Evolutionary conservation across 164 flowering plant genomes (phyloP), one percentile per base, ranked within the genome.

Genomic region (Chimonanthus praecox): DNA sequence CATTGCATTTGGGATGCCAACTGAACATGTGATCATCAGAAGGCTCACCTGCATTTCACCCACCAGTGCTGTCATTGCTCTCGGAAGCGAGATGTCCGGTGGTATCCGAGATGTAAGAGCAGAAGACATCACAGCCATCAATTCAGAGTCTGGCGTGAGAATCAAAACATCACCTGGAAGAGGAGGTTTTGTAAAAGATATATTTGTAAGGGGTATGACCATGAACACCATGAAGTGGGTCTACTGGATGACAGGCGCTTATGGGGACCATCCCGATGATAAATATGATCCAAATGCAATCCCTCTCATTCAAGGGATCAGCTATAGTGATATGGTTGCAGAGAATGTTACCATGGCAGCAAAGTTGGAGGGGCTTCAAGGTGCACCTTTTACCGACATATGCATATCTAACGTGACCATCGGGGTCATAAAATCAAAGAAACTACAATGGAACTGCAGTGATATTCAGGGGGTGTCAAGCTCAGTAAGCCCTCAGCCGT

Each of bases 11-110:
- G 91, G 87, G 4, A 84, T 85, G 90, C 91, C 95, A 16, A 89
- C 88, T 2, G 69, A 82, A 44, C 87, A 89, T 5, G 46, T 90
- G 2, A 33, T 81, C 9, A 82, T 90, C 75, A 71, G 88, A 62
- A 76, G 91, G 61, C 86, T 89, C 61, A 88, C 90, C 4, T 89
- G 95, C 82, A 84, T 90, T 71, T 90, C 93, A 2, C 95, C 95
- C 0, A 73, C 74, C 75, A 90, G 91, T 63, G 93, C 93, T 4
- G 81, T 76, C 48, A 85, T 88, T 33, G 93, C 93, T 2, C 43
- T 90, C 6, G 92, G 95, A 0, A 89, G 91, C 66, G 91, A 33
- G 33, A 33, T 33, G 33, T 33, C 33, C 33, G 33, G 33, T 33
- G 33, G 33, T 33, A 33, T 33, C 49, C 77, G 83, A 63, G 88